Evolutionary conservation across 2,329 filamentous ascomycete species (phyloP), one percentile per base, ranked within the genome.

Genomic region (Exophiala spinifera): DNA sequence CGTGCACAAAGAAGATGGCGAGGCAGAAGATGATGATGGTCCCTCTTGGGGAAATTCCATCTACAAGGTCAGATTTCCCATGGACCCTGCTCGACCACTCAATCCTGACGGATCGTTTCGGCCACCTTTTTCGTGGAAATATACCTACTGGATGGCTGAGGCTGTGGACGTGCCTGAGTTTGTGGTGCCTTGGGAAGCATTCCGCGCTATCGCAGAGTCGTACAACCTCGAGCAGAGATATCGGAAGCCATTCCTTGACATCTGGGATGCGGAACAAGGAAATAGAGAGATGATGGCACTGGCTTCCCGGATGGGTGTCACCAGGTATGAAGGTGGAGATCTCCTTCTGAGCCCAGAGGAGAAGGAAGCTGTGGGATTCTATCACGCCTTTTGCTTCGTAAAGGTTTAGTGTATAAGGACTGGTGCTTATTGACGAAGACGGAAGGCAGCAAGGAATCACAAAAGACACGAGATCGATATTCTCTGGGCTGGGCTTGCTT

Each of bases 131-230:
- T 94, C 92, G 46, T 97, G 94, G 91, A 96, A 94, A 72, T 99
- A 99, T 75, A 95, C 85, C 67, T 99, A 96, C 76, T 95, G 91
- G 71, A 84, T 99, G 53, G 86, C 94, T 65, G 94, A 99, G 73
- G 94, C 94, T 0, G 94, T 99, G 17, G 92, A 97, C 70, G 89
- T 96, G 6, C 92, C 94, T 2, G 94, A 99, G 74, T 99, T 96
- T 69, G 92, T 99, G 1, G 94, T 99, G 1, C 94, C 94, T 0
- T 99, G 94, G 92, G 91, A 96, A 70, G 91, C 91, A 1, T 97
- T 99, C 76, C 89, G 94, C 73, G 91, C 90, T 66, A 76, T 97
- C 65, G 94, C 94, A 15, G 91, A 96, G 69, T 91, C 97, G 68
- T 99, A 92, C 78, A 96, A 96, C 65, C 82, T 99, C 5, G 94